Evolutionary conservation across 345 rosid species (phyloP).

Genomic region (Moringa oleifera): DNA sequence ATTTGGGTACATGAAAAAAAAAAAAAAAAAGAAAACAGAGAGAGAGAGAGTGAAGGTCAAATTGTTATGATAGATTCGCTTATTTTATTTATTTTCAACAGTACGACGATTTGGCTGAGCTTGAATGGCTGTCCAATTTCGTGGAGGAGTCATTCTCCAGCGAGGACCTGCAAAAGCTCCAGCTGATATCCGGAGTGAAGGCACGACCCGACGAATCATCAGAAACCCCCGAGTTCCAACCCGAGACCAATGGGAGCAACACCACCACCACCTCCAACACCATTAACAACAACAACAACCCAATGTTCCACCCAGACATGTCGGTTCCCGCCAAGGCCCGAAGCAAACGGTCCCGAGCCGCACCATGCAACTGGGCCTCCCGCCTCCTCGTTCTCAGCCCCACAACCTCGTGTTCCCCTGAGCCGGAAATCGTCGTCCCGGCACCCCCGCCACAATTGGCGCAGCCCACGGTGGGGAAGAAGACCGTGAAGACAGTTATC

Average conservation of each 20-base stretch:
- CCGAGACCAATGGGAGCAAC: conserved; percentile 12
- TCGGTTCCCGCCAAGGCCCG: conserved; percentile 91
- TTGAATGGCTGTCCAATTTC: conserved; percentile 94
- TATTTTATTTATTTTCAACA: conserved; percentile 15
- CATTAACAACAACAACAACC: neutral
- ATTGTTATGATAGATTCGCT: neutral
- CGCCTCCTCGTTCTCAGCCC: conserved; percentile 36
- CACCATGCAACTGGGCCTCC: conserved; percentile 80
- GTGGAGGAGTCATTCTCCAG: conserved; percentile 94
- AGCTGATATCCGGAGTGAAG: conserved; percentile 70
- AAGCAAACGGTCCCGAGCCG: conserved; percentile 89
- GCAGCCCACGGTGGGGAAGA: conserved; percentile 20
- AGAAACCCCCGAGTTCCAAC: conserved; percentile 31
- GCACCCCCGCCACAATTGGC: neutral
- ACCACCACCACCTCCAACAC: conserved; percentile 19
- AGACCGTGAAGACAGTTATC: conserved; percentile 22
- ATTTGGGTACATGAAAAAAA: no score
- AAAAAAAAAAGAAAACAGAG: neutral
- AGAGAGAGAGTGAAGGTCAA: neutral
- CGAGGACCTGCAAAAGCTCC: conserved; percentile 78
- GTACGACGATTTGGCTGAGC: conserved; percentile 93
- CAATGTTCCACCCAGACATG: conserved; percentile 35
- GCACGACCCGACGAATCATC: conserved; percentile 47
- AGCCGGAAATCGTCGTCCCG: conserved; percentile 11
- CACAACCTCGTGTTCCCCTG: neutral